Base-by-base conservation (phyloP, 2,329 filamentous ascomycete species). In the Fusarium luffae region DNA sequence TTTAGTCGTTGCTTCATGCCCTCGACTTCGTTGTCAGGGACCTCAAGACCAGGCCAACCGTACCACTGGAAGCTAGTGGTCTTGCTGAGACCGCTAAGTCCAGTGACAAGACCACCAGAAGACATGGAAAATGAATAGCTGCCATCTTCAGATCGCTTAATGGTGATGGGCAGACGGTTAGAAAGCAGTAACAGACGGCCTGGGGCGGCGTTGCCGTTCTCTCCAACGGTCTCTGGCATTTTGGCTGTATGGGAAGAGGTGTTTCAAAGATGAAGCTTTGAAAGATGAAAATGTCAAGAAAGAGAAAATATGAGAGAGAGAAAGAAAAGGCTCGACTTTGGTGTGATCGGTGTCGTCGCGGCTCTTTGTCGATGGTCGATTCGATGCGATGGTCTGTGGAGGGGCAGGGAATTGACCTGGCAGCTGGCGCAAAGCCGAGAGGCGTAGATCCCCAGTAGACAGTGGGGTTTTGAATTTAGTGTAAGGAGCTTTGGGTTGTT, bases 41-140 rank as follows among this genome's bases (percentile, higher is more conserved):
- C 90, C 80, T 98, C 93, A 50, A 97, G 83, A 40, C 96, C 96
- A 1, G 96, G 94, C 95, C 96, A 98, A 73, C 96, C 96, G 81
- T 98, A 98, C 96, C 96, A 99, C 80, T 96, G 93, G 81, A 98
- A 98, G 73, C 91, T 95, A 27, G 93, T 97, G 32, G 93, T 92
- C 82, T 98, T 98, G 75, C 93, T 91, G 62, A 98, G 84, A 27
- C 96, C 96, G 72, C 93, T 97, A 66, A 99, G 85, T 21, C 96
- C 96, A 52, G 93, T 97, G 76, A 98, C 96, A 42, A 99, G 88
- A 42, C 96, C 96, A 61, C 96, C 96, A 3, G 96, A 98, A 48
- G 95, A 98, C 93, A 98, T 97, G 79, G 92, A 93, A 81, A 97
- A 97, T 77, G 90, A 88, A 84, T 97, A 99, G 79, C 92, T 91